Evolutionary conservation across 495 filamentous ascomycete genomes (phyloP).

Genomic region (Neurospora terricola): DNA sequence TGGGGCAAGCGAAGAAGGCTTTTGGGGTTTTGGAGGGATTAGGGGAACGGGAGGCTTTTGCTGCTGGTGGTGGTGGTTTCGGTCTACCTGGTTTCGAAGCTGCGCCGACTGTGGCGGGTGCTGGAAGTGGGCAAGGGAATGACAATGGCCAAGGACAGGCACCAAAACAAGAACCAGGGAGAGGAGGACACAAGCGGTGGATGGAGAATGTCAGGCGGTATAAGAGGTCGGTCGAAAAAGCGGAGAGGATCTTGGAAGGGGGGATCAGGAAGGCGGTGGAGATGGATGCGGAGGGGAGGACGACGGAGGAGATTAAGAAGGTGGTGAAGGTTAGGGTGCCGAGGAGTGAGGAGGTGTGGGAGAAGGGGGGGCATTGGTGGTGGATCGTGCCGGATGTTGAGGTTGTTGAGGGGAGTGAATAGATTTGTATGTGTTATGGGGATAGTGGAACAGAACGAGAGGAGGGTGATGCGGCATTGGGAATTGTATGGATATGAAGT

Average conservation of each 20-base stretch:
- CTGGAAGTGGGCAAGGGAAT: too few species aligned
- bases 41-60: conserved; percentile 34
- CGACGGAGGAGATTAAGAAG: conserved; percentile 45
- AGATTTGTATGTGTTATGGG: too few species aligned
- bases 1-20: conserved; percentile 52
- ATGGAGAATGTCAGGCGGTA: neutral
- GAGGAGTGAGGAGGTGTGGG: conserved; percentile 19
- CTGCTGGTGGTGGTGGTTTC: neutral
- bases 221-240: neutral
- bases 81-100: neutral
- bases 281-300: conserved; percentile 44
- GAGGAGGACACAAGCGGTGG: neutral
- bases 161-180: neutral
- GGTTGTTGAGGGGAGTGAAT: conserved; percentile 1
- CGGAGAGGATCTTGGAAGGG: neutral
- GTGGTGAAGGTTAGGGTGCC: conserved; percentile 47
- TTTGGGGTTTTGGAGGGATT: conserved; percentile 52
- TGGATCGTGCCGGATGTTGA: conserved; percentile 65
- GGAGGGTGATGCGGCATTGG: too few species aligned
- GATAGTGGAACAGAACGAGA: too few species aligned
- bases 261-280: conserved; percentile 13
- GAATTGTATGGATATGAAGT: too few species aligned
- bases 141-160: too few species aligned
- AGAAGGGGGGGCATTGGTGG: conserved; percentile 59
- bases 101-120: too few species aligned